phyloP scores from a whole-genome alignment of 2,329 filamentous ascomycete species.

The Paracoccidioides lutzii region DNA sequence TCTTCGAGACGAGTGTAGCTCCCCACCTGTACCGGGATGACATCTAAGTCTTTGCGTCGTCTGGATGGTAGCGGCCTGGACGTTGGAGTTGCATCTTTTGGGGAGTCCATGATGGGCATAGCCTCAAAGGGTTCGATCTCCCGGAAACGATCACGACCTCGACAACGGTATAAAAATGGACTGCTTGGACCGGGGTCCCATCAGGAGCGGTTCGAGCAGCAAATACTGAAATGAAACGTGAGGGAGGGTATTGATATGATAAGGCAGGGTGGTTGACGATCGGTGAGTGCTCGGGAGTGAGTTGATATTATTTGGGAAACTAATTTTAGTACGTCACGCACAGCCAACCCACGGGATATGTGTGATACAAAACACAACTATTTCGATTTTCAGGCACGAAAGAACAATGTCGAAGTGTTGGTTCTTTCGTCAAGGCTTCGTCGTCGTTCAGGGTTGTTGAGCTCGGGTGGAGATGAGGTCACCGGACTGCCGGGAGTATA shows the following conservation, averaged over 20 bases:
- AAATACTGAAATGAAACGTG: neutral
- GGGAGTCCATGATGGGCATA: conserved; percentile 6
- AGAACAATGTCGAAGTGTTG: neutral
- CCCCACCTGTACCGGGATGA: conserved; percentile 42
- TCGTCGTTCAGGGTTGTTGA: neutral
- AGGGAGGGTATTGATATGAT: conserved; percentile 10
- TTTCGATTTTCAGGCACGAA: neutral
- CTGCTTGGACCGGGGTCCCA: conserved; percentile 5
- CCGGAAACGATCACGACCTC: conserved; percentile 4
- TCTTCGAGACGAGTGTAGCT: conserved; percentile 73
- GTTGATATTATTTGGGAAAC: too few relatives aligned
- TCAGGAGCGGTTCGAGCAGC: conserved; percentile 4
- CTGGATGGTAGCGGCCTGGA: conserved; percentile 31
- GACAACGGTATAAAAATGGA: conserved; percentile 5
- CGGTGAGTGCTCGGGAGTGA: too few relatives aligned
- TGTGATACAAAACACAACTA: too few relatives aligned
- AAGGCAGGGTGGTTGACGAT: conserved; percentile 4
- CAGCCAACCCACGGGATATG: too few relatives aligned
- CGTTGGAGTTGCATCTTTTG: conserved; percentile 24
- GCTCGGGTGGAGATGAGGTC: neutral
- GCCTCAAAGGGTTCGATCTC: neutral
- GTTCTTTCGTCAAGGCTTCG: neutral
- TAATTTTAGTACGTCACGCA: too few relatives aligned
- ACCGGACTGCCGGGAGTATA: neutral
- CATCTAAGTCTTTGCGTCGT: conserved; percentile 15